A percentile compares a stretch with the other conserved stretches of the same genome.
phyloP scores from a whole-genome alignment of 2,329 filamentous ascomycete genomes.

The Colletotrichum salicis region DNA sequence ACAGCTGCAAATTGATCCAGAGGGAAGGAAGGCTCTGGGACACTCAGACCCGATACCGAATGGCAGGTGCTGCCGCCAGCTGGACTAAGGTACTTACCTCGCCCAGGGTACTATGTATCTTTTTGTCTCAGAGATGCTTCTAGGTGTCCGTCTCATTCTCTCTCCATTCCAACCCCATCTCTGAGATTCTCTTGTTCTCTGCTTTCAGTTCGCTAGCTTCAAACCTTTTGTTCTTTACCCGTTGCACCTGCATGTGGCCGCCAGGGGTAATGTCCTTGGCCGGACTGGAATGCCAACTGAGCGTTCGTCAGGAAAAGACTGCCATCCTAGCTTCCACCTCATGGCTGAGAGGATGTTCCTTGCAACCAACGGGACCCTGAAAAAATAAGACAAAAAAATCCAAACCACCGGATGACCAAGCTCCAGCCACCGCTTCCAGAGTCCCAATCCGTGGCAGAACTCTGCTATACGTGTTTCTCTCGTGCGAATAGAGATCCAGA shows the following conservation, averaged over 20 bases:
- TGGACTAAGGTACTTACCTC: no score
- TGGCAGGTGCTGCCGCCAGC: conserved; percentile 14
- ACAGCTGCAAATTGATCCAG: background rate
- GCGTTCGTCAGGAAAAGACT: background rate
- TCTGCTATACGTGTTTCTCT: background rate
- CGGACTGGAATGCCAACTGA: background rate
- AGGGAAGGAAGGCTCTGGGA: background rate
- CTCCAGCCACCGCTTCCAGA: conserved; percentile 18
- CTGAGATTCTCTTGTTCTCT: background rate
- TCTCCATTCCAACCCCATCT: background rate
- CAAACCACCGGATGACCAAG: conserved; percentile 11
- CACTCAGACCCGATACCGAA: conserved; percentile 8
- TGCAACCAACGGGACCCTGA: conserved; percentile 26
- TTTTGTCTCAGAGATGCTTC: background rate
- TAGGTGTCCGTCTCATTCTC: no score
- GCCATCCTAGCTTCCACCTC: conserved; percentile 18
- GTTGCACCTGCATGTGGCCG: conserved; percentile 9
- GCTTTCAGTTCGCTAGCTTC: background rate
- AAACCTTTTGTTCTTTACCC: background rate
- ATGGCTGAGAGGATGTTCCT: conserved; percentile 27
- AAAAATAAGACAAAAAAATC: conserved; percentile 4
- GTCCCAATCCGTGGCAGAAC: background rate
- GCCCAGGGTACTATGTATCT: background rate
- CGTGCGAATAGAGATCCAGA: background rate
- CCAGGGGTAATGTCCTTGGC: background rate